Conservation (phyloP, 139 green algal species). For the Mychonastes homosphaera region DNA sequence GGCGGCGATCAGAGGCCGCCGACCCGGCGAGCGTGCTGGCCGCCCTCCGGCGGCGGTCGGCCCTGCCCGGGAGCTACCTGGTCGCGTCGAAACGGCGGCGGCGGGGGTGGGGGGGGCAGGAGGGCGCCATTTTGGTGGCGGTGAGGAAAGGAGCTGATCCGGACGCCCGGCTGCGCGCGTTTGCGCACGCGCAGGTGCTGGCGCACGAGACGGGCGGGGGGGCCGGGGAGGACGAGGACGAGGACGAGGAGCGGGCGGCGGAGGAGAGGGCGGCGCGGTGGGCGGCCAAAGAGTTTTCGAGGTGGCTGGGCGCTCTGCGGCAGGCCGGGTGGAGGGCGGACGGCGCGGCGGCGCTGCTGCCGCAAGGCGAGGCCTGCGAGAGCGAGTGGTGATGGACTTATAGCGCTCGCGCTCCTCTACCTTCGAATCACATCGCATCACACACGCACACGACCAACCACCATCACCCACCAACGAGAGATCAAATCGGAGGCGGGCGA, state of each 20-base stretch:
- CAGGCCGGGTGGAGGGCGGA: no score
- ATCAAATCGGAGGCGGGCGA: no score
- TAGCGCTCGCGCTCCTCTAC: no score
- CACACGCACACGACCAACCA: no score
- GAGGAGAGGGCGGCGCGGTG: background rate
- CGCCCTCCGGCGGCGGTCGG: background rate
- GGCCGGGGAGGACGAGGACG: background rate
- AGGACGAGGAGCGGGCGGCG: background rate
- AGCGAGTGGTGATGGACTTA: no score
- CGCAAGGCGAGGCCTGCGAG: no score
- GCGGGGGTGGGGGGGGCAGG: background rate
- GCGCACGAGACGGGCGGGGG: background rate
- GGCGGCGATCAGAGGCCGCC: background rate
- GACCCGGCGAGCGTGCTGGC: no score
- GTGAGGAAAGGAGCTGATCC: background rate
- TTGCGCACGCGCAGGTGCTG: conserved; percentile 18
- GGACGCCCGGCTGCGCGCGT: conserved; percentile 15
- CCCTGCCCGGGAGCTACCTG: background rate
- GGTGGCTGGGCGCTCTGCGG: background rate
- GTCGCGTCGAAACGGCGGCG: background rate
- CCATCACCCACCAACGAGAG: no score
- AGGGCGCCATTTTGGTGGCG: no score
- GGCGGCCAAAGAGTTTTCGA: no score
- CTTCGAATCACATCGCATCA: no score
- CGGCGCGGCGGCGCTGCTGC: no score